Evolutionary conservation across 495 filamentous ascomycete genomes (phyloP).

Genomic region (Xylaria curta): DNA sequence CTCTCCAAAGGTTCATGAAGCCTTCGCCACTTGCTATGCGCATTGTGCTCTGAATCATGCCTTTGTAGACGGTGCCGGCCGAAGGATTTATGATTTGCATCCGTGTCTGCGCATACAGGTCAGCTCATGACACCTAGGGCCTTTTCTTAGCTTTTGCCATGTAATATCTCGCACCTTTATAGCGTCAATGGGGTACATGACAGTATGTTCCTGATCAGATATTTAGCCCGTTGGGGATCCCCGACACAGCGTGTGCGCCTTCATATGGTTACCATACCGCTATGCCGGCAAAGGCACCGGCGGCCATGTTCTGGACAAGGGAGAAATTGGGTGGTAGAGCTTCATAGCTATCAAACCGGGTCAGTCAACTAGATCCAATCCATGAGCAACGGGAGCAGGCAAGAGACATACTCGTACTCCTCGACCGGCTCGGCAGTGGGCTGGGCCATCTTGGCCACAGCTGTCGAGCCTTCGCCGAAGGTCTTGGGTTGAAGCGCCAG

Average conservation of each 20-base stretch:
- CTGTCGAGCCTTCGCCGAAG: slow-evolving; percentile 60
- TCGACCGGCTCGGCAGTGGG: slow-evolving; percentile 60
- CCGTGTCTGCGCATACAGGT: slow-evolving; percentile 70
- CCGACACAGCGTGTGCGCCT: slow-evolving; percentile 20
- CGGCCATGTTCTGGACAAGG: slow-evolving; percentile 78
- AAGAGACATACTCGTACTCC: slow-evolving; percentile 61
- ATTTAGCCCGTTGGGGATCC: slow-evolving; percentile 33
- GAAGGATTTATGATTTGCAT: slow-evolving; percentile 96
- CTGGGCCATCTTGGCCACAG: slow-evolving; percentile 65
- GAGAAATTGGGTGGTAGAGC: slow-evolving; percentile 65
- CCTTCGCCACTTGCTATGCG: slow-evolving; percentile 91
- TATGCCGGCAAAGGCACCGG: slow-evolving; percentile 96
- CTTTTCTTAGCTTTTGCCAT: slow-evolving; percentile 14
- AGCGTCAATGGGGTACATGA: slow-evolving; percentile 98
- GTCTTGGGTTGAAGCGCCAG: slow-evolving; percentile 61
- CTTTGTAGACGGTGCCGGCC: slow-evolving; percentile 84
- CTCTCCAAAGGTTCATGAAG: slow-evolving; percentile 90
- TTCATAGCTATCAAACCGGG: slow-evolving; percentile 57
- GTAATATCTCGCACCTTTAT: slow-evolving; percentile 77
- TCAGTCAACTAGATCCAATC: slow-evolving; percentile 25
- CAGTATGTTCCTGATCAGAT: slow-evolving; percentile 72
- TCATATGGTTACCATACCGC: slow-evolving; percentile 63
- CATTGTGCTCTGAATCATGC: slow-evolving; percentile 88
- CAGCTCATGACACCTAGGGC: slow-evolving; percentile 5
- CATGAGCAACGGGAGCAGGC: neutral